Evolutionary conservation across 768 basidiomycete genomes (phyloP).

Genomic region (Calocera viscosa): DNA sequence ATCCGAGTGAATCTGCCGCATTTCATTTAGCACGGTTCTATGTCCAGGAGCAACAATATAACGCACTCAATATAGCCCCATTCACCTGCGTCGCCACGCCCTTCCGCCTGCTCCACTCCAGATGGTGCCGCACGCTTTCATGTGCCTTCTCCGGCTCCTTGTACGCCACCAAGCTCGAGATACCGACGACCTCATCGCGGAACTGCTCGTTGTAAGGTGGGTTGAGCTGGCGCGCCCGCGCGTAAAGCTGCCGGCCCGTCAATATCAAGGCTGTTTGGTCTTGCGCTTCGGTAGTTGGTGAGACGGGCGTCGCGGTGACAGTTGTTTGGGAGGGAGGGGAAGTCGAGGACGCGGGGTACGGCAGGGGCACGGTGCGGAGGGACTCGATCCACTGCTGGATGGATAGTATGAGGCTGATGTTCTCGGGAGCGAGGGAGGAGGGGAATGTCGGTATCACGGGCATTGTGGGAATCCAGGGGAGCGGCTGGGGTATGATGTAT

Average conservation of each 20-base stretch:
- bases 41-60: background rate
- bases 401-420: background rate
- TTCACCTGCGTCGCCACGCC: constrained; percentile 1
- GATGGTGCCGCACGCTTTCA: background rate
- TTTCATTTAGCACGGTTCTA: background rate
- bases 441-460: background rate
- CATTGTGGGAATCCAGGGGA: background rate
- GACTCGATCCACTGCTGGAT: constrained; percentile 3
- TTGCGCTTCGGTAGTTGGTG: background rate
- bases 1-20: background rate
- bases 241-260: constrained; percentile 2
- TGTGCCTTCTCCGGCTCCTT: constrained; percentile 2
- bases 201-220: background rate
- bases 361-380: background rate
- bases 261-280: background rate
- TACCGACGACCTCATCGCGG: background rate
- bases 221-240: background rate
- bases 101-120: constrained; percentile 8
- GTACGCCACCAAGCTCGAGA: background rate
- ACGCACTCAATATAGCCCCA: background rate
- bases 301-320: background rate
- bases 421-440: background rate
- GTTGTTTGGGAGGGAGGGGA: background rate
- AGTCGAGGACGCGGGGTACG: background rate
- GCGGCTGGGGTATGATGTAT: background rate